These are phyloP conservation scores for Cucurbita maxima DNA, from an alignment of 306 rosid species.

Conservation along the genomic window DNA sequence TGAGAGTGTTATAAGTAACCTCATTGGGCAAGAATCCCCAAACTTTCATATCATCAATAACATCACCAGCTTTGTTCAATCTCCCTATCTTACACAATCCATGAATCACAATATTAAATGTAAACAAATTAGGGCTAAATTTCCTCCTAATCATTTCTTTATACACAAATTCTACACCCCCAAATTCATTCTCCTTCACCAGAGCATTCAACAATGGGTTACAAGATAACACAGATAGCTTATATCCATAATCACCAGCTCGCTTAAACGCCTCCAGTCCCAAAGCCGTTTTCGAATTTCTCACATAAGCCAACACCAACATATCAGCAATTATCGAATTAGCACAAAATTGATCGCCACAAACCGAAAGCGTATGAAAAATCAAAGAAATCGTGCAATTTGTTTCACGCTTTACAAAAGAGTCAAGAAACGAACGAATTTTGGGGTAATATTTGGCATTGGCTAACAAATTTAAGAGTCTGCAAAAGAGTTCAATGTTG, in stretches of 20 bases:
- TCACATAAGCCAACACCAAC: constrained; percentile 49
- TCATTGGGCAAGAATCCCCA: constrained; percentile 51
- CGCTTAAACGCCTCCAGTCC: constrained; percentile 46
- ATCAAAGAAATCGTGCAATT: constrained; percentile 29
- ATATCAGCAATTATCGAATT: constrained; percentile 37
- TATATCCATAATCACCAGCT: constrained; percentile 50
- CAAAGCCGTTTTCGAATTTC: constrained; percentile 18
- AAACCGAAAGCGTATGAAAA: constrained; percentile 31
- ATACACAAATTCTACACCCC: constrained; percentile 36
- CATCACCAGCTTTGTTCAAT: constrained; percentile 60
- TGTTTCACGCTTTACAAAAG: constrained; percentile 32
- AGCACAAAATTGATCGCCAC: constrained; percentile 14
- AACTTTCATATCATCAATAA: constrained; percentile 60
- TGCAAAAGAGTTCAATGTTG: constrained; percentile 35
- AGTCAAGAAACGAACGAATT: constrained; percentile 41
- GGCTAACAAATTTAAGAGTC: constrained; percentile 35
- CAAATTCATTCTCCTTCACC: constrained; percentile 36
- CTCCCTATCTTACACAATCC: constrained; percentile 85
- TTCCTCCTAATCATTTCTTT: constrained; percentile 53
- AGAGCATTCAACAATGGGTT: constrained; percentile 48
- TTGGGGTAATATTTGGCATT: constrained; percentile 37
- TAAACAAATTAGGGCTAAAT: constrained; percentile 36
- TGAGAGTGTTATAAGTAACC: constrained; percentile 56
- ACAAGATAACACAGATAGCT: constrained; percentile 37
- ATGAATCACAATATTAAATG: constrained; percentile 46